These are phyloP conservation scores for Aspergillus felis DNA, from an alignment of 2,329 filamentous ascomycete species.

Conservation along the genomic window DNA sequence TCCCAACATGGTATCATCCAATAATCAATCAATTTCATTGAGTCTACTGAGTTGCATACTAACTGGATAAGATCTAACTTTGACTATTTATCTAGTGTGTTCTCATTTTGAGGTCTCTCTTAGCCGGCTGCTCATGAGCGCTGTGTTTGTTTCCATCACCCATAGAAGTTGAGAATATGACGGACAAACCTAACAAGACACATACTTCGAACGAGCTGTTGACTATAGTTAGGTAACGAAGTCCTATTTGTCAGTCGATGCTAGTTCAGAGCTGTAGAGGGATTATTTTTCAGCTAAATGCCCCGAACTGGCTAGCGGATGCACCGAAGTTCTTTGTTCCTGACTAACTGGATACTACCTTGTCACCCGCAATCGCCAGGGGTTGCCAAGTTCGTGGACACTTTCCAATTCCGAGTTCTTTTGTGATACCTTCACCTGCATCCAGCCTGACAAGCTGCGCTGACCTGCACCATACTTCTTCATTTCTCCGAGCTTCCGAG, in stretches of 20 bases:
- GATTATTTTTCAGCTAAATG: background rate
- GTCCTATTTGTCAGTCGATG: background rate
- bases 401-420: background rate
- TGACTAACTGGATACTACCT: conserved; percentile 2
- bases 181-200: too few species aligned
- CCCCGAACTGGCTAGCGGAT: background rate
- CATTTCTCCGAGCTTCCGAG: background rate
- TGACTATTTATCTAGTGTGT: background rate
- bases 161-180: too few species aligned
- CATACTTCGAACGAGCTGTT: too few species aligned
- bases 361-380: background rate
- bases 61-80: too few species aligned
- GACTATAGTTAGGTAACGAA: background rate
- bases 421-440: background rate
- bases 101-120: background rate
- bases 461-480: background rate
- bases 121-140: background rate
- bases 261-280: too few species aligned
- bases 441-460: background rate
- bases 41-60: too few species aligned
- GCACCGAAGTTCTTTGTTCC: conserved; percentile 2
- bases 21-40: background rate
- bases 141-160: too few species aligned
- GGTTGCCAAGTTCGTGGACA: background rate
- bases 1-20: conserved; percentile 1